Conservation (phyloP, 2,329 filamentous ascomycete genomes). For the Ramichloridium luteum region DNA sequence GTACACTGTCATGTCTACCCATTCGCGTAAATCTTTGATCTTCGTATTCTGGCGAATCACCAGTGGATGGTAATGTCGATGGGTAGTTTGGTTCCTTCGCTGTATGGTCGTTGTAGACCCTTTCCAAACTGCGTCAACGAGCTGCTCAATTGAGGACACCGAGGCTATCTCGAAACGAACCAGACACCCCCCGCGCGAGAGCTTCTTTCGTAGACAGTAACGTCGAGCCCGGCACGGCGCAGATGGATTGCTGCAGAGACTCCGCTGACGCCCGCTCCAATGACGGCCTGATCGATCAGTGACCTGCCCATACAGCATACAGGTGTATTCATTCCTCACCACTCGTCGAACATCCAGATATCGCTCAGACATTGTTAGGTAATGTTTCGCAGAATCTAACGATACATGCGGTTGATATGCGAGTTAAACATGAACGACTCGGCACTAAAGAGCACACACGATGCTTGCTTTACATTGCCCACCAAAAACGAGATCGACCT, state of each 20-base stretch:
- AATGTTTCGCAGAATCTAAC: too few species aligned
- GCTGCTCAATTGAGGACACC: background rate
- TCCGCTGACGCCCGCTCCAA: conserved; percentile 42
- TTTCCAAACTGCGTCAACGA: conserved; percentile 13
- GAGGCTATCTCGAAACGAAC: conserved; percentile 24
- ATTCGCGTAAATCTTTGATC: too few species aligned
- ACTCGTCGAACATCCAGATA: conserved; percentile 4
- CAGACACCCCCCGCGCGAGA: conserved; percentile 44
- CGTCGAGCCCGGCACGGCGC: conserved; percentile 33
- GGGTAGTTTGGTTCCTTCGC: conserved; percentile 39
- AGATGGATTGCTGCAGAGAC: conserved; percentile 37
- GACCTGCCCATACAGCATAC: conserved; percentile 1
- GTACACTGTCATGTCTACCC: too few species aligned
- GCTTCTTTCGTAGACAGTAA: conserved; percentile 44
- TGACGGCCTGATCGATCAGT: conserved; percentile 35
- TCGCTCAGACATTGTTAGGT: too few species aligned
- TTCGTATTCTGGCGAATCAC: conserved; percentile 21
- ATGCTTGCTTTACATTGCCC: too few species aligned
- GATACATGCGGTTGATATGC: too few species aligned
- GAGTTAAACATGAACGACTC: too few species aligned
- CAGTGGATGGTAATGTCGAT: conserved; percentile 25
- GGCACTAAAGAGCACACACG: too few species aligned
- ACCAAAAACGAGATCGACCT: too few species aligned
- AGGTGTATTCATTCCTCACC: conserved; percentile 1
- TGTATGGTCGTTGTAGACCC: conserved; percentile 39